Evolutionary conservation across 2,329 filamentous ascomycete species (phyloP), one percentile per base, ranked within the genome.

Genomic region (Myotisia sp.): DNA sequence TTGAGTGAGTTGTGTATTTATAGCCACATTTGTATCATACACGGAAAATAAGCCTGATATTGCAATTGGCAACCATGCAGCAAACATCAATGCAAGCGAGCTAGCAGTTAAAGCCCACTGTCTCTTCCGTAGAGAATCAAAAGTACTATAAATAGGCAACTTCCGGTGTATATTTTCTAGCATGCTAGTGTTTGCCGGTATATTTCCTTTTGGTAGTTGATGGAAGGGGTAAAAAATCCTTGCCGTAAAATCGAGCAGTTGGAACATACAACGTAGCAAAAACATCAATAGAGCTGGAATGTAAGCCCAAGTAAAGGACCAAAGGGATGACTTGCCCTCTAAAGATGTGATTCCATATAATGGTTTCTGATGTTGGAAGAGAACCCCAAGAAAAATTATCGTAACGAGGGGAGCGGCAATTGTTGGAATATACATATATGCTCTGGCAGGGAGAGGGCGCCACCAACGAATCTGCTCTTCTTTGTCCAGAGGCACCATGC

Each of bases 271-370:
- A 8, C 24, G 16, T 3, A 29, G 14, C 1, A 6, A 10, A 6
- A 36, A 8, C 33, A 36, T 36, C 12, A 21, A 3, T 6, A 36
- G 6, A 2, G 33, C 16, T 3, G 33, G 33, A 17, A 36, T 36
- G 5, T 36, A 36, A 4, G 18, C 26, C 33, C 33, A 36, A 7
- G 20, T 9, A 14, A 19, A 36, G 6, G n/a, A 2, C 6, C 18
- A 16, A 17, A 29, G 29, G 14, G 23, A 4, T 9, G 9, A 2
- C n/a, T 16, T 2, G 13, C 6, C 6, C 9, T 7, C 19, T 12
- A 22, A 2, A 10, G 3, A 7, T 4, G 30, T 20, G 4, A 33
- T 6, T 8, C 30, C 30, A 7, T 33, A 5, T 8, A 3, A 5
- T 10, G n/a, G 16, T 21, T 12, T 10, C 9, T 12, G 19, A 3